Base-by-base conservation (phyloP, 2,329 filamentous ascomycete species). In the Trichoderma sp. region DNA sequence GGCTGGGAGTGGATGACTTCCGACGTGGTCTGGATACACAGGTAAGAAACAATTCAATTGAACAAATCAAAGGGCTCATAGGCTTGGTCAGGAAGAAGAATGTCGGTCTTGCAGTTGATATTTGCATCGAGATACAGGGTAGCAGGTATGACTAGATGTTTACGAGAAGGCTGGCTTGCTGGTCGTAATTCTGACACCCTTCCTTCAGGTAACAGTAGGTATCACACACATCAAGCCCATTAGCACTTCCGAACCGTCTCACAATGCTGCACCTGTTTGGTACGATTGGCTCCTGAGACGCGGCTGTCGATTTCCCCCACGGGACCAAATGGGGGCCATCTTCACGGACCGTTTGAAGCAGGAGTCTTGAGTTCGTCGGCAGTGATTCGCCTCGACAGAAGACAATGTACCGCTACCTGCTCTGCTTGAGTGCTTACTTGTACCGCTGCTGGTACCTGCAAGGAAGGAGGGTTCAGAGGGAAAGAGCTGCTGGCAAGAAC, bases 381-480 rank as follows among this genome's bases (percentile, higher is more conserved):
- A 39, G 34, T 39, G 34, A 39, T 39, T 14, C 34, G 34, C 34
- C 34, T 39, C 14, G 34, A 5, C 12, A 39, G 12, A 39, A 52
- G 50, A 26, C 50, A 12, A 52, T 52, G 50, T 52, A 52, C 50
- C 30, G 50, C 50, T 52, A 52, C 50, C 50, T 52, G 26, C 17
- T 30, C 26, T 14, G 39, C 55, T 41, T 51, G 47, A 60, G 47
- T 61, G 47, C 58, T 43, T 61, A 61, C 58, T 52, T 50, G 30
- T 12, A 45, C n/a, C 17, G 17, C 19, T 21, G 19, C 17, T 48
- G 45, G 45, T 24, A 24, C 45, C 45, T 48, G 45, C n/a, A 24
- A 10, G 54, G 54, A 28, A 45, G 21, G 12, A 44, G 54, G 44
- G 54, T 24, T 5, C 19, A 24, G 26, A 15, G 34, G 58, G 17